Conservation (phyloP, 2,329 filamentous ascomycete species). For the Penicillium sp. region DNA sequence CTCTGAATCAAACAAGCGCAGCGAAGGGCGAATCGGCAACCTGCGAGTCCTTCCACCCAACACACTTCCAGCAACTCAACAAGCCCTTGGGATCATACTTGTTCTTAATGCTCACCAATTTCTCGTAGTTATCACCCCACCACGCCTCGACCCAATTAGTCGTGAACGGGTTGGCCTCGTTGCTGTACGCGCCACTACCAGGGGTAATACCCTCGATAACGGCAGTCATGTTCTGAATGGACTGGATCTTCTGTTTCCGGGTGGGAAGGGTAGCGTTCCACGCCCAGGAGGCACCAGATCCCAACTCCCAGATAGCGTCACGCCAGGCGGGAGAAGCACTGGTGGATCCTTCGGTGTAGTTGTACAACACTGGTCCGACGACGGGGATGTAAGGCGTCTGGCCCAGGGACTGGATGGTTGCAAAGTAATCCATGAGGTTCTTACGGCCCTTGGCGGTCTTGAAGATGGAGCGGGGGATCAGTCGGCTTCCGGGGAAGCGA, state of each 20-base stretch:
- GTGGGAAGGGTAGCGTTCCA: slow-evolving; percentile 17
- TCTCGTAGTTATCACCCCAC: slow-evolving; percentile 20
- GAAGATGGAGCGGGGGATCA: slow-evolving; percentile 18
- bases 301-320: slow-evolving; percentile 15
- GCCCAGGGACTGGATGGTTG: neutral
- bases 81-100: slow-evolving; percentile 18
- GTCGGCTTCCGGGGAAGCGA: slow-evolving; percentile 16
- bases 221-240: slow-evolving; percentile 4
- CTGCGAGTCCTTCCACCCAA: slow-evolving; percentile 5
- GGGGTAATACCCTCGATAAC: slow-evolving; percentile 12
- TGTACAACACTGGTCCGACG: slow-evolving; percentile 15
- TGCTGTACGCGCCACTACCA: slow-evolving; percentile 16
- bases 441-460: slow-evolving; percentile 8
- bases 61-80: slow-evolving; percentile 18
- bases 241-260: slow-evolving; percentile 6
- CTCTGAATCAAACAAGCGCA: neutral
- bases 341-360: slow-evolving; percentile 16
- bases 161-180: slow-evolving; percentile 19
- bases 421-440: neutral
- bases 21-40: neutral
- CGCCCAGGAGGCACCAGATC: slow-evolving; percentile 9
- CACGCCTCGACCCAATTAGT: slow-evolving; percentile 17
- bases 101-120: slow-evolving; percentile 16
- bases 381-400: slow-evolving; percentile 16
- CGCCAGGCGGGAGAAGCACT: slow-evolving; percentile 19